These are phyloP conservation scores for Spatholobus suberectus DNA, from an alignment of 306 rosid genomes.

Conservation along the genomic window DNA sequence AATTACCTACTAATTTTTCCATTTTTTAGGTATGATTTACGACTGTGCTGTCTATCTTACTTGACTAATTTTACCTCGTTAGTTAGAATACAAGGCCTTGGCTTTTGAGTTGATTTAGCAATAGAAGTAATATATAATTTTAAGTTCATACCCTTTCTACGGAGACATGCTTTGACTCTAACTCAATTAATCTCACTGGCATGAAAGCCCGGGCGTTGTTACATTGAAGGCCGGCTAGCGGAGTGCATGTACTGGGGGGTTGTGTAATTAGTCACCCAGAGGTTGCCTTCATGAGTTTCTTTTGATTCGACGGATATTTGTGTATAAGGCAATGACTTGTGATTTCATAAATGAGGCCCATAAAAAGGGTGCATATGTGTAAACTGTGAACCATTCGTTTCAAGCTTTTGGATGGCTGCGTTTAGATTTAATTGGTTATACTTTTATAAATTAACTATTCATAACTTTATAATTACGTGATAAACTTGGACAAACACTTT, in stretches of 20 bases:
- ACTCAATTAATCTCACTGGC: background rate
- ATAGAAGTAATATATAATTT: background rate
- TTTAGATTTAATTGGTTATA: background rate
- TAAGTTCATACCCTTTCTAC: background rate
- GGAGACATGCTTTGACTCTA: background rate
- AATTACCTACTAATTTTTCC: no score
- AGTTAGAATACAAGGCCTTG: background rate
- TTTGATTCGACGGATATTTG: constrained; percentile 25
- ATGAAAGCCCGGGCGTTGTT: background rate
- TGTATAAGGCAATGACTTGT: background rate
- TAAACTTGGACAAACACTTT: background rate
- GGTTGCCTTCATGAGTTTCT: constrained; percentile 21
- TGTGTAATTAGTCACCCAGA: background rate
- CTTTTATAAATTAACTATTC: background rate
- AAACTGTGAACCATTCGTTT: background rate
- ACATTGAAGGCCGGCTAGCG: no score
- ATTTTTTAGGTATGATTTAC: no score
- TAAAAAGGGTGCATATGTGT: background rate
- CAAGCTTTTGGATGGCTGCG: background rate
- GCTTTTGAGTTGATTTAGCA: no score
- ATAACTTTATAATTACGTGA: background rate
- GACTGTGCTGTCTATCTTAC: background rate
- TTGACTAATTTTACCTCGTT: background rate
- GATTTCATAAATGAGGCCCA: background rate
- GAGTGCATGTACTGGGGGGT: background rate